A percentile compares a stretch with the other conserved stretches of the same genome.
These are phyloP conservation scores for Suillus clintonianus DNA, from an alignment of 768 basidiomycete genomes.

Conservation along the genomic window DNA sequence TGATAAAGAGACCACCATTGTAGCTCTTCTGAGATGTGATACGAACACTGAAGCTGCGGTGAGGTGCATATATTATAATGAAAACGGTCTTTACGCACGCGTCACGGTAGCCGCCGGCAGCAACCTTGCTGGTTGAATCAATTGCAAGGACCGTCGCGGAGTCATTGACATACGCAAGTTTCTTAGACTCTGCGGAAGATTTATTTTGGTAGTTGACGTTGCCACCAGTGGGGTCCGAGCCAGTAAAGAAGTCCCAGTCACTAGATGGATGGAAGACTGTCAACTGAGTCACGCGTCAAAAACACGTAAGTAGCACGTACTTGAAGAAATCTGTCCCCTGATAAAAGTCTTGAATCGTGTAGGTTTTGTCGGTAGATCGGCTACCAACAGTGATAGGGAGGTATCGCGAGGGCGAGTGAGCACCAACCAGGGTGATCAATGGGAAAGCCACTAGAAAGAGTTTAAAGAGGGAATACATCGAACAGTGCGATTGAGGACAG, in stretches of 20 bases:
- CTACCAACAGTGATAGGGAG: conserved; percentile 18
- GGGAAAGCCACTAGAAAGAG: conserved; percentile 32
- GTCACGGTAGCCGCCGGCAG: conserved; percentile 53
- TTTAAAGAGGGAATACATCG: conserved; percentile 34
- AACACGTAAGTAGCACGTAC: conserved; percentile 36
- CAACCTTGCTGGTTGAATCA: conserved; percentile 52
- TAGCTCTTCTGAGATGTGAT: conserved; percentile 66
- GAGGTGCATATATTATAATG: neutral
- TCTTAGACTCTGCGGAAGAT: conserved; percentile 47
- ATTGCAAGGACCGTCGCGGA: conserved; percentile 60
- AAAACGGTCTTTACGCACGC: conserved; percentile 35
- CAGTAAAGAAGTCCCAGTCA: conserved; percentile 67
- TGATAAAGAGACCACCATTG: conserved; percentile 67
- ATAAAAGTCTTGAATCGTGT: conserved; percentile 40
- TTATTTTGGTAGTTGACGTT: conserved; percentile 58
- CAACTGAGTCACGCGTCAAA: neutral
- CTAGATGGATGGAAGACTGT: conserved; percentile 34
- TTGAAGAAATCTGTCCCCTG: conserved; percentile 60
- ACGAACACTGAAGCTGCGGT: conserved; percentile 50
- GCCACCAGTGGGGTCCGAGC: conserved; percentile 71
- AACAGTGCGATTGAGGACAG: neutral
- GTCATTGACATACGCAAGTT: conserved; percentile 63
- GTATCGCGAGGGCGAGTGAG: conserved; percentile 29
- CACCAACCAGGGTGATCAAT: conserved; percentile 39
- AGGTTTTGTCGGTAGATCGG: conserved; percentile 26